These are phyloP conservation scores for Populus tremula DNA, from an alignment of 345 rosid genomes.

Conservation along the genomic window DNA sequence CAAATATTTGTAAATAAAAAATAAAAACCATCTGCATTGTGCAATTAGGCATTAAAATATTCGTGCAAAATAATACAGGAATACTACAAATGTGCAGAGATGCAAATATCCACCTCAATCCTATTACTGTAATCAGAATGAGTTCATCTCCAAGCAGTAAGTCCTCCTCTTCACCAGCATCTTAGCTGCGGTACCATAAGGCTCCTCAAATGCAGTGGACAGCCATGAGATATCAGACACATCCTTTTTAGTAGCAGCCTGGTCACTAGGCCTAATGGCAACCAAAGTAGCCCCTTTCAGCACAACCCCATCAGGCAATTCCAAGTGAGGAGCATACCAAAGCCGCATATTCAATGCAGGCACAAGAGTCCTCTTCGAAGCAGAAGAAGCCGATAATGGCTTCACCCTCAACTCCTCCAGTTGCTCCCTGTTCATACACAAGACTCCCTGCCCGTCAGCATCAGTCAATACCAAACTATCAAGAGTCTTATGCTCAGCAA, in stretches of 20 bases:
- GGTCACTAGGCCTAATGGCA: conserved; percentile 88
- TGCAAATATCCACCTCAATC: conserved; percentile 28
- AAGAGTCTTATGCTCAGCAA: conserved; percentile 79
- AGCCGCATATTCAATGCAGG: conserved; percentile 92
- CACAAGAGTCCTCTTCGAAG: conserved; percentile 90
- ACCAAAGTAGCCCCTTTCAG: conserved; percentile 89
- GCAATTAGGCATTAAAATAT: neutral
- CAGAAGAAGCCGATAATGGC: conserved; percentile 87
- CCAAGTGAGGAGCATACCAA: conserved; percentile 88
- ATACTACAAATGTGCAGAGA: neutral
- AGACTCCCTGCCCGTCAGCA: conserved; percentile 85
- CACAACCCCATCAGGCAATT: conserved; percentile 77
- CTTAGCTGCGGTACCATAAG: conserved; percentile 79
- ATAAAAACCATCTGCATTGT: neutral
- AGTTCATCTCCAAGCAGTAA: conserved; percentile 98
- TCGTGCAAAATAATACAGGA: neutral
- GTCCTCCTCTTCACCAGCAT: conserved; percentile 89
- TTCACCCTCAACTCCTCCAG: conserved; percentile 86
- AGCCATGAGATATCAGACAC: conserved; percentile 73
- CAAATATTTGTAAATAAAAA: neutral
- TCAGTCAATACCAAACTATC: conserved; percentile 81
- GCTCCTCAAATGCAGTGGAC: conserved; percentile 78
- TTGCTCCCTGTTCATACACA: conserved; percentile 87
- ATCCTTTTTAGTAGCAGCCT: conserved; percentile 53
- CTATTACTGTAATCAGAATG: conserved; percentile 46